Base-by-base conservation (phyloP, 2,329 filamentous ascomycete genomes). In the Neurospora sp. region DNA sequence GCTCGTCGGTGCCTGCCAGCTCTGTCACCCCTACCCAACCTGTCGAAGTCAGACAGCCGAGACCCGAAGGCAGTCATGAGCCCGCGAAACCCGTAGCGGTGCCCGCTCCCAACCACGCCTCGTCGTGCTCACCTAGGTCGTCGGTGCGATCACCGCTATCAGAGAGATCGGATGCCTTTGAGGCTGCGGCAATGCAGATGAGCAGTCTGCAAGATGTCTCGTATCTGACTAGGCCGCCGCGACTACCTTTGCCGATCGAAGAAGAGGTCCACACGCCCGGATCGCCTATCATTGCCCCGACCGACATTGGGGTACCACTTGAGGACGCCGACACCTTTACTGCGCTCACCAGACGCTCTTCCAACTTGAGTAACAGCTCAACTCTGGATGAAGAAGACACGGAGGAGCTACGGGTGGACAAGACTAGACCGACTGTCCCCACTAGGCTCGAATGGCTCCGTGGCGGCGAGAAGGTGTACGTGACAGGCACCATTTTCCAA, bases 401-500 rank as follows among this genome's bases (percentile, higher is more conserved):
- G 33, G 91, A 96, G 75, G 92, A 93, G 77, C 85, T 95, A 77
- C 86, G 89, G 46, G 88, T 92, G 40, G 90, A 92, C 76, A 91
- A 90, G 80, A 89, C 88, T 19, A 87, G 90, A 72, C 91, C 91
- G 46, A 92, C 92, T 8, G 92, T 98, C 57, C 92, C 93, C 1
- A 97, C 92, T 1, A 83, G 87, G 70, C 88, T 99, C 70, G 92
- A 96, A 80, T 99, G 96, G 96, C 87, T 87, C 74, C 87, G 88
- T 8, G 88, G 89, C 68, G 94, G 92, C 70, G 92, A 97, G 70
- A 96, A 94, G 80, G 89, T 98, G 73, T 99, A 97, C 79, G 93
- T 99, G 66, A 99, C 96, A 0, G 95, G 95, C 74, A 98, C 96
- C 23, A 97, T 98, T 78, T 96, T 97, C 76, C 92, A 95, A 79